These are phyloP conservation scores for Paraleonurus japonicus DNA, from an alignment of 257 asterid species.

Conservation along the genomic window DNA sequence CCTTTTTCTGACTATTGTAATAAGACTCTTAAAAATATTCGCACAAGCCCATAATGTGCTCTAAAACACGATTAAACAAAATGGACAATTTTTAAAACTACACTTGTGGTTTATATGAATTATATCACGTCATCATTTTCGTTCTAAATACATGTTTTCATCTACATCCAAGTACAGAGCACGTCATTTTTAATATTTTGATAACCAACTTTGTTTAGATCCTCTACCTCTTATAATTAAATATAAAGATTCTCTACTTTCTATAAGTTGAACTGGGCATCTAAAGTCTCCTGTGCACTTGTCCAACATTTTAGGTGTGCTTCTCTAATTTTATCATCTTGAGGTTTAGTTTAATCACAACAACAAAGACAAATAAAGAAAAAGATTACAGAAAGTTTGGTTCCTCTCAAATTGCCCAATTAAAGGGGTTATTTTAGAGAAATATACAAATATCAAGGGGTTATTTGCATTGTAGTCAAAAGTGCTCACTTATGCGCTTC, in stretches of 20 bases:
- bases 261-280: background rate
- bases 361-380: background rate
- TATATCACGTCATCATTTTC: background rate
- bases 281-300: background rate
- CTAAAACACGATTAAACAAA: background rate
- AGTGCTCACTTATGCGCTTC: no score
- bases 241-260: background rate
- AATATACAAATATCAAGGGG: no score
- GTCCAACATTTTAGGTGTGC: background rate
- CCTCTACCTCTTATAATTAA: background rate
- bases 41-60: slow-evolving; percentile 1
- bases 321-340: background rate
- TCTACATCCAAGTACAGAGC: background rate
- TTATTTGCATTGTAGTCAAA: no score
- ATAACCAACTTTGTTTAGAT: background rate
- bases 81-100: background rate
- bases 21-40: background rate
- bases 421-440: background rate
- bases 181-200: background rate
- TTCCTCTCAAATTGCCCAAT: background rate
- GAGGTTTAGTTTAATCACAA: background rate
- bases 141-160: background rate
- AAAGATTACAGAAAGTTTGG: background rate
- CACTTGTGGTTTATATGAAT: background rate
- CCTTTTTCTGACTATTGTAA: background rate